phyloP scores from a whole-genome alignment of 768 basidiomycete genomes.

The Amyloporia xantha region DNA sequence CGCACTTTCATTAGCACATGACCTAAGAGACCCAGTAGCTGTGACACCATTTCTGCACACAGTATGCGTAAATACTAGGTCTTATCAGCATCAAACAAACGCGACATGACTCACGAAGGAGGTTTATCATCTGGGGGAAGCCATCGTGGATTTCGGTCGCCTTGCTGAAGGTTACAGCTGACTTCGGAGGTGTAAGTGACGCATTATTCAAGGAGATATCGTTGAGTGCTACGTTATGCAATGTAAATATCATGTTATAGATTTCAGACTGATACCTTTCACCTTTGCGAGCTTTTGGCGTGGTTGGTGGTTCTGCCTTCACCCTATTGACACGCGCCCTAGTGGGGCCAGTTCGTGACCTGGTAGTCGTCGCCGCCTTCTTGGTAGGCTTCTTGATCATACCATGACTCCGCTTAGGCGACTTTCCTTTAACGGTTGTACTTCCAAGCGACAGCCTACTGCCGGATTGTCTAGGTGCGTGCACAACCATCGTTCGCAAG shows the following conservation, averaged over 20 bases:
- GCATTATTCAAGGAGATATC: constrained; percentile 19
- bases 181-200: too few species aligned
- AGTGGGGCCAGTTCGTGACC: constrained; percentile 6
- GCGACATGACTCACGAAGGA: neutral
- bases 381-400: neutral
- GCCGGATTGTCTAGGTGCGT: constrained; percentile 6
- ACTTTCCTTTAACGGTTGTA: constrained; percentile 6
- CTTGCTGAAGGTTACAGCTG: too few species aligned
- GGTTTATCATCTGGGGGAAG: neutral
- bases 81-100: too few species aligned
- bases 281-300: constrained; percentile 38
- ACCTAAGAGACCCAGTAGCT: constrained; percentile 65
- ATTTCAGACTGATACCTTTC: too few species aligned
- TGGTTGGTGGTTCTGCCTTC: constrained; percentile 29
- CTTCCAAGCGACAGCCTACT: neutral
- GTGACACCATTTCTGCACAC: constrained; percentile 50
- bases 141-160: too few species aligned
- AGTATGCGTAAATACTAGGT: too few species aligned
- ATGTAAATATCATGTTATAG: neutral
- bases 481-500: constrained; percentile 33
- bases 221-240: constrained; percentile 11
- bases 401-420: constrained; percentile 3
- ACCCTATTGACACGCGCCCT: constrained; percentile 12
- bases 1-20: constrained; percentile 61
- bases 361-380: constrained; percentile 1